phyloP scores from a whole-genome alignment of 495 filamentous ascomycete species.

The Patellaria atrata region DNA sequence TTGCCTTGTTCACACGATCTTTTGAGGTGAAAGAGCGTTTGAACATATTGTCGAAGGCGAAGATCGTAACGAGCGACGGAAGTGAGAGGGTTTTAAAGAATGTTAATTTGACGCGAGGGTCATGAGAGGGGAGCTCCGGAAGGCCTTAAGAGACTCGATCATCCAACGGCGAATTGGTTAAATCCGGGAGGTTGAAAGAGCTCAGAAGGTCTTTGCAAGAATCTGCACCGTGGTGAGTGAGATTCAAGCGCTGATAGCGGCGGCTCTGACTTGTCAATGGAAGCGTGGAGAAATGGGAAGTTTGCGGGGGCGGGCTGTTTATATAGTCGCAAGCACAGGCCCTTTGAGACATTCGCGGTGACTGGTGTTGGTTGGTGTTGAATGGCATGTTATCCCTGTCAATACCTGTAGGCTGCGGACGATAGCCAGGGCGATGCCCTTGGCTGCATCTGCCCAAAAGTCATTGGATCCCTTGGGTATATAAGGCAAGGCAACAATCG shows the following conservation, averaged over 20 bases:
- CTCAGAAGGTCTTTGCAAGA: conserved; percentile 19
- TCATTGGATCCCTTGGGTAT: no score
- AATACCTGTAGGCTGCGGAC: no score
- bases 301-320: conserved; percentile 14
- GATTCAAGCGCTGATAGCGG: conserved; percentile 15
- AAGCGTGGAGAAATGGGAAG: conserved; percentile 11
- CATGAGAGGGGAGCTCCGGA: conserved; percentile 24
- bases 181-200: conserved; percentile 1
- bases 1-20: conserved; percentile 65
- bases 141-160: conserved; percentile 16
- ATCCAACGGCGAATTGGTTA: conserved; percentile 2
- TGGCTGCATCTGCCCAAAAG: no score
- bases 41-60: conserved; percentile 51
- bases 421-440: no score
- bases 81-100: conserved; percentile 16
- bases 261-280: conserved; percentile 19
- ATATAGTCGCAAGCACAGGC: conserved; percentile 13
- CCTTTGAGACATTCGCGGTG: no score
- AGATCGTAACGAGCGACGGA: conserved; percentile 25
- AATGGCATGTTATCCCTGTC: no score
- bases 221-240: conserved; percentile 12
- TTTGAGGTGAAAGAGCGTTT: conserved; percentile 66
- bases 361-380: no score
- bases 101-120: conserved; percentile 23
- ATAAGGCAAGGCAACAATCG: no score